Conservation (phyloP, 495 filamentous ascomycete genomes). For the Penicillium antarcticum region DNA sequence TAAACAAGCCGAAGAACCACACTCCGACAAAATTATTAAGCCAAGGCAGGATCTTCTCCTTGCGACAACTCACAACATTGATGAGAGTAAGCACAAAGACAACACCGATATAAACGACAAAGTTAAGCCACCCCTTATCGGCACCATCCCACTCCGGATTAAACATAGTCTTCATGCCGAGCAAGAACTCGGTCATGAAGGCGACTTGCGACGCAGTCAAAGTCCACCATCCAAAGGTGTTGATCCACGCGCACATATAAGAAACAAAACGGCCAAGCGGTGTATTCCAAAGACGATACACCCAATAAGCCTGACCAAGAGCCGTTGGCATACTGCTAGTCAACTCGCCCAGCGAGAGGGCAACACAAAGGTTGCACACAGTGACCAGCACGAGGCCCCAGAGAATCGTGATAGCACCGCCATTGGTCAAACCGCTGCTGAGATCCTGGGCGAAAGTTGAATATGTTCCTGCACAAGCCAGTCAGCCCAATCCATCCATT, state of each 20-base stretch:
- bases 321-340: slow-evolving; percentile 49
- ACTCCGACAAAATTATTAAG: slow-evolving; percentile 48
- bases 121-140: slow-evolving; percentile 40
- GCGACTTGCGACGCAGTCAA: slow-evolving; percentile 45
- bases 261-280: slow-evolving; percentile 38
- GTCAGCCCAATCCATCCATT: background rate
- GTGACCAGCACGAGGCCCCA: slow-evolving; percentile 49
- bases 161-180: slow-evolving; percentile 48
- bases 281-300: slow-evolving; percentile 38
- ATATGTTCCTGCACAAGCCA: slow-evolving; percentile 31
- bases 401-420: slow-evolving; percentile 45
- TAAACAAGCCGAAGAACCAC: slow-evolving; percentile 43
- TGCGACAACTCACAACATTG: slow-evolving; percentile 46
- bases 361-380: slow-evolving; percentile 45
- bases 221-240: slow-evolving; percentile 51
- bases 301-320: slow-evolving; percentile 48
- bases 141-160: slow-evolving; percentile 36
- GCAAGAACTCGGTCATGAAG: slow-evolving; percentile 48
- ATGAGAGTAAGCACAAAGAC: slow-evolving; percentile 36
- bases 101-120: slow-evolving; percentile 42
- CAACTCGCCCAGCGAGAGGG: slow-evolving; percentile 46
- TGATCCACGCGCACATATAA: slow-evolving; percentile 52
- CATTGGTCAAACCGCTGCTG: slow-evolving; percentile 44
- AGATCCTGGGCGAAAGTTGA: slow-evolving; percentile 48
- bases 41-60: slow-evolving; percentile 41